Evolutionary conservation across 2,329 filamentous ascomycete species (phyloP).

Genomic region (Colletotrichum orchidophilum): DNA sequence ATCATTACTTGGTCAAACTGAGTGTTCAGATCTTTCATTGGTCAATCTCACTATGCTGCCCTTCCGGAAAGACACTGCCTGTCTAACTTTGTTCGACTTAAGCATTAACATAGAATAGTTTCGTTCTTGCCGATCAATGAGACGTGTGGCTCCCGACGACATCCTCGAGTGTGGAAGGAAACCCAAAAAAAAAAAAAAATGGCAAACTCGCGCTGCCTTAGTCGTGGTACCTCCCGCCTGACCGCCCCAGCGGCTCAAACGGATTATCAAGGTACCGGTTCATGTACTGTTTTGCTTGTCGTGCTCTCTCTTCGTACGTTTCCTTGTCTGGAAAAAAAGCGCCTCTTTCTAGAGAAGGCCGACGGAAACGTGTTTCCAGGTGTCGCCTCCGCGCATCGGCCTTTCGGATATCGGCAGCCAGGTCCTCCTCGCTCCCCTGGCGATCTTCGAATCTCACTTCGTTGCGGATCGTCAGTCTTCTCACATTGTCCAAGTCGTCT

Average conservation of each 20-base stretch:
- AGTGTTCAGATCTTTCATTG: not conserved
- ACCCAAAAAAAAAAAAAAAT: not conserved
- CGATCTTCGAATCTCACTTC: conserved; percentile 7
- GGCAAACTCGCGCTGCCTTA: not conserved
- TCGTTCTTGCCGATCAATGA: not conserved
- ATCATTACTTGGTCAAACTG: not conserved
- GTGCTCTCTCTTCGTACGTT: conserved; percentile 21
- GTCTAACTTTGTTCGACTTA: not conserved
- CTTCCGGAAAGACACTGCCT: not conserved
- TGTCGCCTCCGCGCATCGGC: not conserved
- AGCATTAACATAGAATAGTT: not conserved
- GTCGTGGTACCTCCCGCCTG: conserved; percentile 6
- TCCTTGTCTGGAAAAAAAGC: conserved; percentile 4
- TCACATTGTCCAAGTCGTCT: conserved; percentile 23
- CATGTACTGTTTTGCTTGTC: conserved; percentile 18
- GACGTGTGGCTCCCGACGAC: not conserved
- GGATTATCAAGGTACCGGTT: conserved; percentile 25
- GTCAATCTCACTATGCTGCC: not conserved
- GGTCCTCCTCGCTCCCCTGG: conserved; percentile 3
- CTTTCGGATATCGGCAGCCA: conserved; percentile 4
- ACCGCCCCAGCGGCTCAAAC: conserved; percentile 27
- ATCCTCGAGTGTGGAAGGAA: not conserved
- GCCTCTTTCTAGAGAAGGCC: conserved; percentile 6
- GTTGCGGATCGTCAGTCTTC: conserved; percentile 9
- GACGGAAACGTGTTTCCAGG: conserved; percentile 24